Percentiles rank a stretch among this genome's conserved stretches.
Evolutionary conservation across 108 stramenopile species (phyloP).

Genomic region (Fragilaria crotonensis): DNA sequence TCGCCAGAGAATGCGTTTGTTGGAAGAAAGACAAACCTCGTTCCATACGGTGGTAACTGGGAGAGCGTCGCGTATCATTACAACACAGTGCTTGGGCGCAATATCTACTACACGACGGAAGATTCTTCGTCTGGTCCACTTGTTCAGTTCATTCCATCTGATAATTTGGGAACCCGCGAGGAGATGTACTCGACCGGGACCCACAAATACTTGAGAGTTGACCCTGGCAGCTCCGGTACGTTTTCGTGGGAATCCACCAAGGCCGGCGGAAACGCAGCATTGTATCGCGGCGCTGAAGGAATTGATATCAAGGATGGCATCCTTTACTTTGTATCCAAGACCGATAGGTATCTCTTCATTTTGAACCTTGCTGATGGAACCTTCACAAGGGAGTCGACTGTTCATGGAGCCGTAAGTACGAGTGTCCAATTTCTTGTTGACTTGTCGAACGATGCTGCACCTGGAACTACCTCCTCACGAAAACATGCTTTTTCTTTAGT

Average conservation of each 20-base stretch:
- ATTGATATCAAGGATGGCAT: constrained; percentile 3
- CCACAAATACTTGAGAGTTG: constrained; percentile 1
- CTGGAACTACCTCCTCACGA: too few species aligned
- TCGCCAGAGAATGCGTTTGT: background rate
- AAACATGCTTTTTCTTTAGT: too few species aligned
- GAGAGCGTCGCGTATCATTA: constrained; percentile 19
- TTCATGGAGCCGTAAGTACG: background rate
- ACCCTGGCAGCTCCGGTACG: background rate
- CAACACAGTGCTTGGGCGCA: background rate
- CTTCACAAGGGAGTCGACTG: constrained; percentile 6
- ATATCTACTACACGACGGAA: constrained; percentile 7
- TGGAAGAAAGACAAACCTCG: constrained; percentile 6
- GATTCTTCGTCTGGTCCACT: constrained; percentile 7
- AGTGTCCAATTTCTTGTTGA: too few species aligned
- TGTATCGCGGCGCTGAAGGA: constrained; percentile 4
- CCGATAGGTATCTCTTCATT: background rate
- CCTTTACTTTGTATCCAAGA: background rate
- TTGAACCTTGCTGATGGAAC: constrained; percentile 15
- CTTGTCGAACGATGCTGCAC: too few species aligned
- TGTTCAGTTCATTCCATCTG: constrained; percentile 6
- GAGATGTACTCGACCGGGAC: background rate
- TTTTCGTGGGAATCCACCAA: background rate
- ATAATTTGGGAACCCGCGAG: background rate
- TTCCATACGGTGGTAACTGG: constrained; percentile 23
- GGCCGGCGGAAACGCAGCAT: background rate